Base-by-base conservation (phyloP, 2,329 filamentous ascomycete species). In the Aspergillus sp. region DNA sequence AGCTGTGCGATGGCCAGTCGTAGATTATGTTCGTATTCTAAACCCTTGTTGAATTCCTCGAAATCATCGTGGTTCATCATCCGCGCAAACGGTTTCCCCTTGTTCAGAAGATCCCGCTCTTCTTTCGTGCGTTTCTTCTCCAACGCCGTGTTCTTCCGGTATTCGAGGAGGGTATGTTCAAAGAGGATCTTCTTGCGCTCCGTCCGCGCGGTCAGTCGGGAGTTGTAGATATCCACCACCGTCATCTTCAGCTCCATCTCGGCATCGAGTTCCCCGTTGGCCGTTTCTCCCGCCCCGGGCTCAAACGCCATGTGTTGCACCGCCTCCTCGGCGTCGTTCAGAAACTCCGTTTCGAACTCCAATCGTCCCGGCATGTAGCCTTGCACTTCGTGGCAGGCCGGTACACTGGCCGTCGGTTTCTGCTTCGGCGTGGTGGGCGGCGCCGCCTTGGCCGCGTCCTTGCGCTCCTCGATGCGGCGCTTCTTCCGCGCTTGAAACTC, bases 231-330 rank as follows among this genome's bases (percentile, higher is more conserved):
- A 65, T 96, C 92, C 87, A 99, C 97, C 20, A 99, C 92, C 0
- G 92, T 96, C 79, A 98, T 87, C 82, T 99, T 99, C 50, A 99
- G 84, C 65, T 97, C 93, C 84, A 96, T 96, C 75, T 99, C 95
- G 0, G 95, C 92, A 69, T 99, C 95, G 59, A 96, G 82, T 71
- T 96, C 89, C 62, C 91, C 90, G 0, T 92, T 96, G 1, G 90
- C 88, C 70, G 96, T 96, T 66, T 96, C 83, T 58, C 95, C 95
- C 77, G 97, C 94, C 26, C 95, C 95, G 0, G 95, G 94, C 58
- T 98, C 94, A 70, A 99, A 99, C 64, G 96, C 90, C 93, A 99
- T 98, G 64, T 96, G 88, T 74, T 99, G 95, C 2, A 99, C 95
- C 0, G 94, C 94, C 77, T 98, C 96, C 78, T 99, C 95, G 0